A percentile compares a stretch with the other conserved stretches of the same genome.
phyloP scores from a whole-genome alignment of 2,329 filamentous ascomycete species.

The Aaosphaeria pasadenensis region DNA sequence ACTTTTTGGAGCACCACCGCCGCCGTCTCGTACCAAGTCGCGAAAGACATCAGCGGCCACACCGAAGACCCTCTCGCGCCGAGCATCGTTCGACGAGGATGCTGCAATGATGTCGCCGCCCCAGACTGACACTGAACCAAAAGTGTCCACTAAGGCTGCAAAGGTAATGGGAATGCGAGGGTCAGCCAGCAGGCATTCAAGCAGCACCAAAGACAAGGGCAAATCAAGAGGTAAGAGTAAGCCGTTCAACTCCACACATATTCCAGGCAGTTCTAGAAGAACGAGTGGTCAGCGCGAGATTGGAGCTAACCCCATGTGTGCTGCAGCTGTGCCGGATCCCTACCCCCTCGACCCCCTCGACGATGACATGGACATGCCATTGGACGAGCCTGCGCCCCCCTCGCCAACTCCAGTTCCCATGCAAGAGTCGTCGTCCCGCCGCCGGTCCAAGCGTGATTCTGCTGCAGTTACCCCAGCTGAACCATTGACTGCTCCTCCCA shows the following conservation, averaged over 20 bases:
- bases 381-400: conserved; percentile 27
- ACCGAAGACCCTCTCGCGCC: conserved; percentile 61
- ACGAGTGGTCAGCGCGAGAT: conserved; percentile 33
- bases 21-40: conserved; percentile 65
- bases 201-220: conserved; percentile 39
- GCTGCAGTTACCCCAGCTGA: conserved; percentile 24
- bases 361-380: conserved; percentile 57
- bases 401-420: conserved; percentile 31
- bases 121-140: conserved; percentile 59
- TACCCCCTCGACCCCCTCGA: conserved; percentile 62
- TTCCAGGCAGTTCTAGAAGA: conserved; percentile 17
- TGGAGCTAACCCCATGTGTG: conserved; percentile 26
- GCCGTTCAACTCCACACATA: conserved; percentile 9
- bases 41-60: conserved; percentile 56
- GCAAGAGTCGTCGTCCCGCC: conserved; percentile 32
- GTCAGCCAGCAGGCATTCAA: conserved; percentile 42
- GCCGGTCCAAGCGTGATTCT: conserved; percentile 42
- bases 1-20: conserved; percentile 55
- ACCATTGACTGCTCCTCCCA: conserved; percentile 34
- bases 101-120: conserved; percentile 69
- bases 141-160: conserved; percentile 72
- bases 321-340: conserved; percentile 49
- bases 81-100: conserved; percentile 65
- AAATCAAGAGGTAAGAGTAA: conserved; percentile 48
- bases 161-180: conserved; percentile 65